Base-by-base conservation (phyloP, 495 filamentous ascomycete genomes). In the Aspergillus leporis region DNA sequence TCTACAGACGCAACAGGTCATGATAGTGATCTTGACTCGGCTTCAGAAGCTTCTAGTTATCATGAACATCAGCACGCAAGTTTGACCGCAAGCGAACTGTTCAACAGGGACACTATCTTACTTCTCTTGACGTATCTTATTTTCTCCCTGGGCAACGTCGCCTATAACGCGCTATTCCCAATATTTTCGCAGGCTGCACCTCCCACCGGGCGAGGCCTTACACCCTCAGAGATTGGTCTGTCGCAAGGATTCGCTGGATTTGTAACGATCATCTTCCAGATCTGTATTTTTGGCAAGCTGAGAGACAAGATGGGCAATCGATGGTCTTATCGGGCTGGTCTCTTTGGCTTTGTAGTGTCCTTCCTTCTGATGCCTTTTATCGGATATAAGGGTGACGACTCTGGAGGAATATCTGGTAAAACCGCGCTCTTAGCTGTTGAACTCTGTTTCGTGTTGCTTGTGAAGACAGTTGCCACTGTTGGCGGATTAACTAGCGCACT, bases 301-400 rank as follows among this genome's bases (percentile, higher is more conserved):
- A 86, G 93, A 61, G 85, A 90, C 22, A 88, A 86, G 58, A 78
- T 96, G 70, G 94, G 94, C 2, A 97, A 97, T 69, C 84, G 89
- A 36, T 82, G 85, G 58, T 90, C 90, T 0, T 98, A 97, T 65
- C 84, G 90, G 9, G 80, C 82, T 16, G 87, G 89, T 19, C 73
- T 98, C 9, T 86, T 89, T n/a, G 90, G 89, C 1, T 91, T 98
- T 66, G 88, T 89, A 1, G 50, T 93, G 16, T 86, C 90, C 4
- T 97, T 97, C 75, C 70, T 92, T 32, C 71, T 93, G 16, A 96
- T 93, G 85, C 94, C 94, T 0, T 96, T 88, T 69, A 85, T 97
- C 43, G 91, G 91, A 0, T 92, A 96, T 66, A 85, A 88, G 58
- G 70, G 72, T 58, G 72, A 87, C 41, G 75, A 76, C 5, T 60